phyloP scores from a whole-genome alignment of 2,329 filamentous ascomycete genomes.

The Plenodomus lindquistii region DNA sequence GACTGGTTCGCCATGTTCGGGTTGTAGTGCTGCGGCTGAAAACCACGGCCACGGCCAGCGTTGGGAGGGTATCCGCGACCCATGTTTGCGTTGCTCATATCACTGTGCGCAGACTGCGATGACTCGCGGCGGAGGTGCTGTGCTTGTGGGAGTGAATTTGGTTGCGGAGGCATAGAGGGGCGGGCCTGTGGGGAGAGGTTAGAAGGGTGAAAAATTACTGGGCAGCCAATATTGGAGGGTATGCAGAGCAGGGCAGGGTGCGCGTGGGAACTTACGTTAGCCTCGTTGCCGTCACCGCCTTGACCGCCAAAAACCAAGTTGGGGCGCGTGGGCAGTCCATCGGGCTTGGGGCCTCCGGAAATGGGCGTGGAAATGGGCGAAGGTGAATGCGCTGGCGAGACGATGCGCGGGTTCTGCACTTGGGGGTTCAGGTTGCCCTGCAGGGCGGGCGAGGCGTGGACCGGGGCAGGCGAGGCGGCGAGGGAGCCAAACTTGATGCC shows the following conservation, averaged over 20 bases:
- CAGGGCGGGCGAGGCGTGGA: conserved; percentile 69
- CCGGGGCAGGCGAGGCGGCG: conserved; percentile 63
- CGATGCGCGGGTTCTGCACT: conserved; percentile 68
- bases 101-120: conserved; percentile 77
- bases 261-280: conserved; percentile 63
- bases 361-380: conserved; percentile 90
- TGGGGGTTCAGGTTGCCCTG: conserved; percentile 63
- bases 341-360: conserved; percentile 81
- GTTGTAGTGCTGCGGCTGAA: conserved; percentile 53
- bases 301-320: conserved; percentile 82
- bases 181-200: conserved; percentile 60
- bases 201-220: conserved; percentile 6
- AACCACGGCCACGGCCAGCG: conserved; percentile 56
- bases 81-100: conserved; percentile 65
- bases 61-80: conserved; percentile 46
- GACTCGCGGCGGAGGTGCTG: conserved; percentile 85
- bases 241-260: background rate
- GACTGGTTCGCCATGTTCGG: conserved; percentile 49
- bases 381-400: conserved; percentile 84
- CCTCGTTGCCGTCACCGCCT: conserved; percentile 69
- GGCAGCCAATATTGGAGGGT: background rate
- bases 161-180: conserved; percentile 61
- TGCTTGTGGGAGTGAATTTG: conserved; percentile 59
- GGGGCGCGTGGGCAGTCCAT: conserved; percentile 70
- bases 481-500: conserved; percentile 82